Base-by-base conservation (phyloP, 345 rosid species). In the Combretum micranthum region DNA sequence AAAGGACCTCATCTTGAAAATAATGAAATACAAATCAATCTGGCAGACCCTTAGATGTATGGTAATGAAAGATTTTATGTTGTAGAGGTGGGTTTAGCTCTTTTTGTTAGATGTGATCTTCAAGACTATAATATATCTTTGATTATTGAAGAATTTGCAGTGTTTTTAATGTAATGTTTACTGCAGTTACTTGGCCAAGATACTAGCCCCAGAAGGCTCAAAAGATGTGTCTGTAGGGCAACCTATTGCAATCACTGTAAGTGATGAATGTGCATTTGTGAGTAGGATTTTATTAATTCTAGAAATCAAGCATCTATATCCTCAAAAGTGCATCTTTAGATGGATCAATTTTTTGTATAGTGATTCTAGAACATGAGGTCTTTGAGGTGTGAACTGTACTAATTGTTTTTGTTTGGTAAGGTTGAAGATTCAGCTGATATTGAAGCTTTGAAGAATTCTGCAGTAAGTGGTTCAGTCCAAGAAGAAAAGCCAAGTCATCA, bases 341-440 rank as follows among this genome's bases (percentile, higher is more conserved):
- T 5, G 6, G 1, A 62, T 64, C 13, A 21, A 47, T 18, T 18
- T 55, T 39, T 51, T 20, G 50, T 54, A 47, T 63, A 49, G 15
- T 12, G 7, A 4, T 44, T 42, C 44, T 23, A 25, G 1, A 1
- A 25, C 7, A 0, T 52, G 26, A 66, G 20, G 26, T 16, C 46
- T 47, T 52, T 55, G 37, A 47, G 55, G 65, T 53, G 70, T 47
- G 19, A 56, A 46, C 55, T 50, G 14, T 47, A 25, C 49, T 68
- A 46, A 72, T 57, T 17, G 49, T 60, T 68, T 51, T 61, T 75
- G 21, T 65, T 53, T 70, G 69, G 48, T 65, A 57, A 92, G 98
- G 98, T 92, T 77, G 98, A 92, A 80, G 88, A 88, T 76, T 80
- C 79, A 46, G 72, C 67, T 61, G 82, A 80, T 70, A 78, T 88